These are phyloP conservation scores for Erodium trifolium DNA, from an alignment of 441 rosid genomes.

Conservation along the genomic window DNA sequence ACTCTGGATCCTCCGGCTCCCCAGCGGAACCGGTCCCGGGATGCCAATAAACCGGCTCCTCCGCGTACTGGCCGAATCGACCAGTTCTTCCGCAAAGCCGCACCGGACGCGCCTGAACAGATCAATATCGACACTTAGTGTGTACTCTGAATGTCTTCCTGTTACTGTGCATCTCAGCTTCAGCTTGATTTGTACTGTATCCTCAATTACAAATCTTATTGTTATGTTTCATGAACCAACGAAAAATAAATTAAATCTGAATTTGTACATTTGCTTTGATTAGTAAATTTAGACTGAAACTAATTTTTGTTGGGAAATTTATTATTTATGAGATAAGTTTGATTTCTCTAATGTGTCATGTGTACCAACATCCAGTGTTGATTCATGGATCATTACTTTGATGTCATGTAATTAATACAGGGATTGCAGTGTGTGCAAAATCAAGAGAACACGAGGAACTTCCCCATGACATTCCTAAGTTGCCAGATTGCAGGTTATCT, in stretches of 20 bases:
- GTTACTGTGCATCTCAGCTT: neutral
- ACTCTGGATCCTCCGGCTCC: slow-evolving; percentile 21
- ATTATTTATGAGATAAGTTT: neutral
- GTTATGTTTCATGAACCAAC: neutral
- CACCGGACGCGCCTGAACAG: slow-evolving; percentile 31
- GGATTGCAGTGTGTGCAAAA: slow-evolving; percentile 3
- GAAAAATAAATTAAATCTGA: neutral
- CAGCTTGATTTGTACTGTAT: neutral
- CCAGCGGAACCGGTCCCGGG: slow-evolving; percentile 21
- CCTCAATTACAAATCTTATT: slow-evolving; percentile 1
- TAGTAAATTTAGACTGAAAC: neutral
- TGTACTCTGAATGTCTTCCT: neutral
- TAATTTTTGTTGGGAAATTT: neutral
- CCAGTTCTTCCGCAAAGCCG: slow-evolving; percentile 39
- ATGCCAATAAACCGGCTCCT: slow-evolving; percentile 29
- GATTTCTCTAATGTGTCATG: neutral
- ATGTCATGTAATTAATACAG: neutral
- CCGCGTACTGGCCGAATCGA: slow-evolving; percentile 61
- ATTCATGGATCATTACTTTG: neutral
- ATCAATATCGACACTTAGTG: slow-evolving; percentile 24
- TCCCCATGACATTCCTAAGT: neutral
- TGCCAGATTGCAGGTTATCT: neutral
- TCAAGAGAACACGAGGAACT: neutral
- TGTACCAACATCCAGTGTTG: neutral
- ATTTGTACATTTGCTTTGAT: neutral